Percentiles rank a stretch among this genome's conserved stretches.
Evolutionary conservation across 352 stramenopile genomes (phyloP).

Genomic region (Thraustochytrium sp.): DNA sequence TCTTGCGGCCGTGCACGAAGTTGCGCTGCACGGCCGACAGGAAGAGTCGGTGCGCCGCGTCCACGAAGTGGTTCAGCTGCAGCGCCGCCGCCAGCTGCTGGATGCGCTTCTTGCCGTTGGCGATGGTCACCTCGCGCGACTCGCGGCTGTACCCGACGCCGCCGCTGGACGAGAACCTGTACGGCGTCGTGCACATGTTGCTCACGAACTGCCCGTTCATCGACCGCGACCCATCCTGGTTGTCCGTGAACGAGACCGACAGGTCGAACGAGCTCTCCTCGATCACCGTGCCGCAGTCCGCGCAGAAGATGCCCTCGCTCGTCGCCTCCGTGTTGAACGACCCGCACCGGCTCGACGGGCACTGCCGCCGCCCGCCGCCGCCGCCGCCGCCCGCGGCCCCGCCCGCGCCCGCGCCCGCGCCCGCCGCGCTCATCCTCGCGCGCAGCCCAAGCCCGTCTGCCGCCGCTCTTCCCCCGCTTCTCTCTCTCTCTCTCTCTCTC

Average conservation of each 20-base stretch:
- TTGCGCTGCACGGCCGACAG: conserved; percentile 90
- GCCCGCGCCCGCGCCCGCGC: no score
- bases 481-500: no score
- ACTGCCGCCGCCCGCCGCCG: not conserved
- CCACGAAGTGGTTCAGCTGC: conserved; percentile 79
- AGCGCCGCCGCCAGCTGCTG: conserved; percentile 85
- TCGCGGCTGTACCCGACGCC: conserved; percentile 54
- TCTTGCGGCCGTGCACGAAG: conserved; percentile 69
- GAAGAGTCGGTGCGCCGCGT: conserved; percentile 91
- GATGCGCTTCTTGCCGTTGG: conserved; percentile 86
- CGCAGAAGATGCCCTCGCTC: conserved; percentile 34
- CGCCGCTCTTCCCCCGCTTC: no score
- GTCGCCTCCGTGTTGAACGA: conserved; percentile 33
- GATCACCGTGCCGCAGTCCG: conserved; percentile 31
- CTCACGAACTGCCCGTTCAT: conserved; percentile 46
- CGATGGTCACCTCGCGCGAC: conserved; percentile 88
- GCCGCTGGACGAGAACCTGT: not conserved
- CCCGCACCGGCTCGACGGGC: conserved; percentile 1
- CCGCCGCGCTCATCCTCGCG: no score
- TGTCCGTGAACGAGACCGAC: conserved; percentile 22
- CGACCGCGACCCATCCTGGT: conserved; percentile 27
- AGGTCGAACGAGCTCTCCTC: conserved; percentile 32
- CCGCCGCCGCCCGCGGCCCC: not conserved
- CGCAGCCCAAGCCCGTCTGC: no score
- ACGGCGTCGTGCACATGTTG: conserved; percentile 40